Evolutionary conservation across 2,329 filamentous ascomycete genomes (phyloP).

Genomic region (Apiospora sp.): DNA sequence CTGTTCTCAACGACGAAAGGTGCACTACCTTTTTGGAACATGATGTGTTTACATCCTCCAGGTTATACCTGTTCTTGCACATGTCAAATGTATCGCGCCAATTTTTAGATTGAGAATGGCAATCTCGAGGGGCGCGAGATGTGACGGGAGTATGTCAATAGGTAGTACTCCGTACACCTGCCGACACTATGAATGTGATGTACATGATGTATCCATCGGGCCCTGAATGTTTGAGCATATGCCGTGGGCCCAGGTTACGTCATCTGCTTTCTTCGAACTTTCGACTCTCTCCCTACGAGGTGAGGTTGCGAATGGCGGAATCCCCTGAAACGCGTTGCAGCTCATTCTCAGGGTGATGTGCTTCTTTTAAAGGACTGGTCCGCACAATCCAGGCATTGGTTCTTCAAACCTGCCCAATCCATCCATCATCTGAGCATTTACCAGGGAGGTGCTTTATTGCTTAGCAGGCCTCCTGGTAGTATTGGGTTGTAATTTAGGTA

Average conservation of each 20-base stretch:
- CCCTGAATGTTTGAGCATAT: background rate
- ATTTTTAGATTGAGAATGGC: too few species aligned
- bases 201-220: background rate
- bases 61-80: too few species aligned
- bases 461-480: constrained; percentile 1
- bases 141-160: too few species aligned
- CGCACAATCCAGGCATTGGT: background rate
- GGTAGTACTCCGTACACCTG: too few species aligned
- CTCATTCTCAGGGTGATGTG: background rate
- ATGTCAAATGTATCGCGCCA: too few species aligned
- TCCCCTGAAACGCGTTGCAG: constrained; percentile 4
- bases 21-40: background rate
- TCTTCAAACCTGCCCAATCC: constrained; percentile 5
- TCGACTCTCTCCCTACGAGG: background rate
- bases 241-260: constrained; percentile 9
- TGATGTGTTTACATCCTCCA: too few species aligned
- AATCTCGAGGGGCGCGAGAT: too few species aligned
- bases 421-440: constrained; percentile 6
- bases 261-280: background rate
- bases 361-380: constrained; percentile 10
- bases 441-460: constrained; percentile 1
- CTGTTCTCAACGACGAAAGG: background rate
- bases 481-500: constrained; percentile 16
- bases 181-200: too few species aligned
- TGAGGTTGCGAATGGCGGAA: background rate